Percentiles rank a stretch among this genome's conserved stretches.
phyloP scores from a whole-genome alignment of 495 filamentous ascomycete species.

The Penicillium herquei region DNA sequence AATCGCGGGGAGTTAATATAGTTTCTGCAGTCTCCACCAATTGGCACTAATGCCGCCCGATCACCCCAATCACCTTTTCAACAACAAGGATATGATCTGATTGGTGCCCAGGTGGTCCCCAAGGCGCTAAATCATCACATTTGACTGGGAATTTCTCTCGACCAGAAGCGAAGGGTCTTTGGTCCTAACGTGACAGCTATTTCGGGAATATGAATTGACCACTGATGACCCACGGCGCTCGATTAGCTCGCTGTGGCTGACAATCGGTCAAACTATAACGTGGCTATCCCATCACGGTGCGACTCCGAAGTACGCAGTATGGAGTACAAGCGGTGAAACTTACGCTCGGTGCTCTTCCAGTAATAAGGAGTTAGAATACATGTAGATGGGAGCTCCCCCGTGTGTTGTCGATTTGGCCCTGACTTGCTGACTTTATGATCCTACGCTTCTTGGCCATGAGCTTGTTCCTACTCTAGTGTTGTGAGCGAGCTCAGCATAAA shows the following conservation, averaged over 20 bases:
- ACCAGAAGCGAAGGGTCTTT: background rate
- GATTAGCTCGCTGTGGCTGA: constrained; percentile 14
- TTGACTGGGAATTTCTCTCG: constrained; percentile 8
- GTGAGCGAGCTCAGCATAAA: background rate
- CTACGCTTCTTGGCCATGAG: constrained; percentile 5
- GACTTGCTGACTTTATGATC: constrained; percentile 2
- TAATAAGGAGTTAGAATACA: constrained; percentile 7
- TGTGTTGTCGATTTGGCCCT: background rate
- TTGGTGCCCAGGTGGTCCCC: constrained; percentile 9
- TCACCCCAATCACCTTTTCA: constrained; percentile 24
- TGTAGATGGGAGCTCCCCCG: constrained; percentile 15
- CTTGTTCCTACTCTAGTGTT: constrained; percentile 9
- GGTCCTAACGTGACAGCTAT: too few relatives aligned
- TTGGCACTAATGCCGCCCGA: constrained; percentile 27
- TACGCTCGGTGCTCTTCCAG: constrained; percentile 6
- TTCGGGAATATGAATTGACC: background rate
- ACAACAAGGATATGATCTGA: constrained; percentile 10
- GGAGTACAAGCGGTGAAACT: constrained; percentile 14
- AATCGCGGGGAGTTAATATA: background rate
- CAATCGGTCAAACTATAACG: background rate
- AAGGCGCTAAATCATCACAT: constrained; percentile 27
- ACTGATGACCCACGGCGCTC: constrained; percentile 4
- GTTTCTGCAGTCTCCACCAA: background rate
- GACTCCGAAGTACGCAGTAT: background rate
- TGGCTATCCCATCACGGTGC: constrained; percentile 16